Base-by-base conservation (phyloP, 805 yeast genomes). In the Barnettozyma californica region DNA sequence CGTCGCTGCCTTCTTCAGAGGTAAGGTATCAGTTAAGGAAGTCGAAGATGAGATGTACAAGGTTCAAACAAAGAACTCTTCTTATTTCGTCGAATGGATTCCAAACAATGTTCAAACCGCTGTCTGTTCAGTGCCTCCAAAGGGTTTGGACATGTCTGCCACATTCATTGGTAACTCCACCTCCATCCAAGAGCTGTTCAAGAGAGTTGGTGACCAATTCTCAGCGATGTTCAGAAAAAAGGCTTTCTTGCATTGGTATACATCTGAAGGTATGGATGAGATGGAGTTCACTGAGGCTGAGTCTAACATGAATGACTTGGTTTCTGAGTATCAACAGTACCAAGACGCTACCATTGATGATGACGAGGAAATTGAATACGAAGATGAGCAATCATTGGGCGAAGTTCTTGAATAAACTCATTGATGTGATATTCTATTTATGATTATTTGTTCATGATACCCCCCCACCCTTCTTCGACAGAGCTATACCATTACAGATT, bases 211-310 rank as follows among this genome's bases (percentile, higher is more conserved):
- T 76, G 83, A 83, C 68, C 95, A 92, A 77, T 92, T 92, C 74
- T 97, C 92, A 71, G 83, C 92, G 66, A 92, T 92, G 99, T 92
- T 90, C 78, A 81, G 94, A 67, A 94, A 92, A 84, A 89, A 98
- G 72, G 99, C 99, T 46, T 92, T 94, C 68, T 98, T 92, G 59
- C 99, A 92, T 77, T 94, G 98, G 98, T 92, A 90, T 67, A 98
- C 95, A 46, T 95, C 97, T 67, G 99, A 92, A 75, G 98, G 99
- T 77, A 92, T 92, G 98, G 99, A 92, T 72, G 98, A 92, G 75
- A 97, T 97, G 68, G 98, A 92, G 74, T 94, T 92, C 71, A 84
- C 92, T 52, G 98, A 94, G 76, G 98, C 98, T 52, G 91, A 97
- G 76, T 98, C 87, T 71, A 96, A 94, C 68, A 81, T 92, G 72